Evolutionary conservation across 805 yeast genomes (phyloP).

Genomic region (Cyberlindnera mrakii): DNA sequence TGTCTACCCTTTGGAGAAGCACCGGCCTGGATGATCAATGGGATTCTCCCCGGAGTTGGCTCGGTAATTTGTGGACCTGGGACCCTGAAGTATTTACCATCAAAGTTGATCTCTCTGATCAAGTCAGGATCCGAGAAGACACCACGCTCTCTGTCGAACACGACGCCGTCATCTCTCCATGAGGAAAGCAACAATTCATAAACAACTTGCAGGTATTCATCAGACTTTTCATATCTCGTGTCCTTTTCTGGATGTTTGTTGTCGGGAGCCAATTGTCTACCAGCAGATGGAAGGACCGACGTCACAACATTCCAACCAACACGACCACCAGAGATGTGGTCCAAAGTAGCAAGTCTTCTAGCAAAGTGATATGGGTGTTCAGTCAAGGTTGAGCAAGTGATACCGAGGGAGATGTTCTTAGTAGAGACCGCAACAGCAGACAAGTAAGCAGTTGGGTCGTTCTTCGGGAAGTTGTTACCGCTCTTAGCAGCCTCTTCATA

Average conservation of each 20-base stretch:
- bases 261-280: conserved; percentile 34
- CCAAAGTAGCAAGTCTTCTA: conserved; percentile 38
- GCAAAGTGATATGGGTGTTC: conserved; percentile 41
- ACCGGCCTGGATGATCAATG: conserved; percentile 41
- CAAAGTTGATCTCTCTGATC: conserved; percentile 35
- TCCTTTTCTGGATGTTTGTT: conserved; percentile 34
- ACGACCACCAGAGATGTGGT: conserved; percentile 39
- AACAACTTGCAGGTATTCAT: conserved; percentile 37
- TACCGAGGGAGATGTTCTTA: conserved; percentile 33
- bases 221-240: conserved; percentile 37
- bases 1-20: conserved; percentile 36
- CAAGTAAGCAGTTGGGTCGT: conserved; percentile 34
- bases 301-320: conserved; percentile 45
- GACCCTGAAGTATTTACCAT: conserved; percentile 32
- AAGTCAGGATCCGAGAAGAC: conserved; percentile 34
- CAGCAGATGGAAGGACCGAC: conserved; percentile 37
- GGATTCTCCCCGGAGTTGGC: conserved; percentile 39
- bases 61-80: conserved; percentile 38
- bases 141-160: conserved; percentile 21
- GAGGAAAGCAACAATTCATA: conserved; percentile 35
- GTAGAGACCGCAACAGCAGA: conserved; percentile 39
- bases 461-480: conserved; percentile 31
- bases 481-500: conserved; percentile 29
- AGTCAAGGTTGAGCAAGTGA: conserved; percentile 39
- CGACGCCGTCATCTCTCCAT: conserved; percentile 38